Evolutionary conservation across 768 basidiomycete species (phyloP).

Genomic region (Rhodosporidiobolus odoratus): DNA sequence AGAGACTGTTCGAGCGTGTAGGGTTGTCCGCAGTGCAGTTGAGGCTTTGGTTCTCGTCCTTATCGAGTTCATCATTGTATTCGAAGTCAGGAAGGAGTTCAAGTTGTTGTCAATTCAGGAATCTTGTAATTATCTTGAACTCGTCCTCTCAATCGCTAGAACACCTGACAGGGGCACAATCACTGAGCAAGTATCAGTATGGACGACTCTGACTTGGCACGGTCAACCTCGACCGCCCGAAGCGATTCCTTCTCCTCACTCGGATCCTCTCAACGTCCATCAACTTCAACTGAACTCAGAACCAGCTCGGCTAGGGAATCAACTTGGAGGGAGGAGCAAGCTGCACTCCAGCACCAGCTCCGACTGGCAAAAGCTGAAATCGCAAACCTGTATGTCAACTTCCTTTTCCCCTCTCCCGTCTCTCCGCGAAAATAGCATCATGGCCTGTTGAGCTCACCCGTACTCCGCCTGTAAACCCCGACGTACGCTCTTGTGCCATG

Average conservation of each 20-base stretch:
- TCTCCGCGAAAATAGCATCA: no score
- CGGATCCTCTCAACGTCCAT: neutral
- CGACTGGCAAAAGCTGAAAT: constrained; percentile 23
- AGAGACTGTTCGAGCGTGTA: neutral
- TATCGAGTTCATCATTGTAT: neutral
- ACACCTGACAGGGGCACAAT: no score
- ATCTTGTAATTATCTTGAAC: no score
- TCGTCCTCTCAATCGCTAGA: no score
- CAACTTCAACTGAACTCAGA: neutral
- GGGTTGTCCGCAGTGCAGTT: neutral
- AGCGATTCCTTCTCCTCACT: neutral
- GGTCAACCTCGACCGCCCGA: neutral
- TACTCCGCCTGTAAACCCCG: no score
- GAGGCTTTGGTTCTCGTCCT: neutral
- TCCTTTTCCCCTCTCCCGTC: neutral
- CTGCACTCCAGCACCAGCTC: constrained; percentile 21
- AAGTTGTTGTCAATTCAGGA: no score
- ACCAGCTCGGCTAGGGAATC: neutral
- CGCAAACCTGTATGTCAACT: constrained; percentile 10
- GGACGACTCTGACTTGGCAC: neutral
- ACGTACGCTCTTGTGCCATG: neutral
- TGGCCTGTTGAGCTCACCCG: no score
- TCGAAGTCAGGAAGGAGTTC: no score
- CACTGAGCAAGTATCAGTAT: no score
- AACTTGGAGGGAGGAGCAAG: constrained; percentile 21